Percentiles rank a stretch among this genome's conserved stretches.
phyloP scores from a whole-genome alignment of 257 asterid genomes.

The Gardenia jasminoides region DNA sequence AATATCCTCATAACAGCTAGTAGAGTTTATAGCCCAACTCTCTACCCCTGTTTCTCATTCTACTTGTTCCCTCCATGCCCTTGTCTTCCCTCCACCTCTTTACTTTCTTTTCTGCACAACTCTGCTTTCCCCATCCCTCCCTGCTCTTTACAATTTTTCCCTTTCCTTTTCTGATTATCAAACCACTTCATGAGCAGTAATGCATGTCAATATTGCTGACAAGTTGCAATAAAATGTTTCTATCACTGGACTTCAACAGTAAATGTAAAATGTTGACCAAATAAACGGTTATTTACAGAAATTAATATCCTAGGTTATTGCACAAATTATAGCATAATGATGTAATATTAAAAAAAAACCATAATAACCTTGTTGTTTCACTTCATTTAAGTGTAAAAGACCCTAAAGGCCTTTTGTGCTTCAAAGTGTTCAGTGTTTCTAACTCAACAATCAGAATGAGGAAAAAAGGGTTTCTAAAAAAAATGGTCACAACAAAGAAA shows the following conservation, averaged over 20 bases:
- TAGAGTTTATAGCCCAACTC: too few species aligned
- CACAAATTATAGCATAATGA: background rate
- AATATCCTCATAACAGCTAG: background rate
- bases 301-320: background rate
- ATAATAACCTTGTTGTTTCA: background rate
- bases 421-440: background rate
- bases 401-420: background rate
- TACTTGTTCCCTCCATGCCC: background rate
- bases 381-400: background rate
- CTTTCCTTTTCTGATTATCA: background rate
- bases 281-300: background rate
- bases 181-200: background rate
- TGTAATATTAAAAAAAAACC: background rate
- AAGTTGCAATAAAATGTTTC: background rate
- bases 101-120: background rate
- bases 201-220: background rate
- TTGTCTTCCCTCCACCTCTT: background rate
- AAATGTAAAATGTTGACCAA: background rate
- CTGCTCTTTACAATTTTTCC: background rate
- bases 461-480: too few species aligned
- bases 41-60: background rate
- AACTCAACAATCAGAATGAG: too few species aligned
- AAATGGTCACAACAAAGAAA: background rate
- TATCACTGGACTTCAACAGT: background rate
- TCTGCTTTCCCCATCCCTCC: background rate